Percentiles rank a stretch among this genome's conserved stretches.
Evolutionary conservation across 148 eudicot genomes (phyloP).

Genomic region (Nyssa sinensis): DNA sequence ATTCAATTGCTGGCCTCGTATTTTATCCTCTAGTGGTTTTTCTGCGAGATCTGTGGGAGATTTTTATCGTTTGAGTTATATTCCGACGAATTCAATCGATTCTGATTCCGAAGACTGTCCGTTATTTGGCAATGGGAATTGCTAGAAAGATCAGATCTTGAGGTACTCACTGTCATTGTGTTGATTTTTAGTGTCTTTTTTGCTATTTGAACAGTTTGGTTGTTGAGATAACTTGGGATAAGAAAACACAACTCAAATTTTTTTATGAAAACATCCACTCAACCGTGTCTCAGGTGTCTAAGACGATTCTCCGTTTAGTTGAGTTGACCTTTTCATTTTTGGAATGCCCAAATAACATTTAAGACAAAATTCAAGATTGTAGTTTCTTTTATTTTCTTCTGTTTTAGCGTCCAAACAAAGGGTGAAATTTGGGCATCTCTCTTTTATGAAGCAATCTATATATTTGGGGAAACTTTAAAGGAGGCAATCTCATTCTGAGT

Average conservation of each 20-base stretch:
- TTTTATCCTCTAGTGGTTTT: background rate
- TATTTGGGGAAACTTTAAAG: slow-evolving; percentile 8
- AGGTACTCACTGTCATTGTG: slow-evolving; percentile 15
- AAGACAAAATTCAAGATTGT: background rate
- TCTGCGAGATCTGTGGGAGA: background rate
- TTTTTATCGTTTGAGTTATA: background rate
- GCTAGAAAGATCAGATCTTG: slow-evolving; percentile 2
- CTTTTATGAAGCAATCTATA: background rate
- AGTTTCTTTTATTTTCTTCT: background rate
- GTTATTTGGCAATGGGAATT: background rate
- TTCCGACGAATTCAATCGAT: background rate
- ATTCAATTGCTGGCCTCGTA: background rate
- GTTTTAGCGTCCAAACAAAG: background rate
- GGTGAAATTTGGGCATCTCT: background rate
- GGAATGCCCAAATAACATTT: background rate
- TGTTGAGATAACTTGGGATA: background rate
- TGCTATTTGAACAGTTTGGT: background rate
- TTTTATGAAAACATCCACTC: background rate
- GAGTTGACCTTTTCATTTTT: background rate
- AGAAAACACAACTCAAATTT: background rate
- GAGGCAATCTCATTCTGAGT: slow-evolving; percentile 3
- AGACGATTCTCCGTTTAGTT: background rate
- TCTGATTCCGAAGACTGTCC: background rate
- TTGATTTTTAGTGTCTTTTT: background rate
- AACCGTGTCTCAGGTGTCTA: no score